phyloP scores from a whole-genome alignment of 2,329 filamentous ascomycete species.

The Fusarium algeriense region DNA sequence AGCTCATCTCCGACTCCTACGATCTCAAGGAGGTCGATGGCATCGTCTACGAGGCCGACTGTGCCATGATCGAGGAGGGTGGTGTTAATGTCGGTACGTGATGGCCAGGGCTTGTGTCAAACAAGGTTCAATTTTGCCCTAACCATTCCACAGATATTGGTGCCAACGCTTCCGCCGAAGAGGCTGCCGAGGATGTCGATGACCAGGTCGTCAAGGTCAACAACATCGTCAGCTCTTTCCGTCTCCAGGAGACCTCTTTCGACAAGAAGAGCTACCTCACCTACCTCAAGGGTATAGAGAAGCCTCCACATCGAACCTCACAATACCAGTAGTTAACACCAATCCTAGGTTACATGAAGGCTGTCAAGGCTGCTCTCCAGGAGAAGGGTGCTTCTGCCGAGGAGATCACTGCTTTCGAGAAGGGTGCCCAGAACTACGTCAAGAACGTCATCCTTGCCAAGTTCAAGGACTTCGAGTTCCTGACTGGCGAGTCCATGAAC shows the following conservation, averaged over 20 bases:
- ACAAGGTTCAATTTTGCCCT: conserved; percentile 9
- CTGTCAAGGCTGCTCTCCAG: conserved; percentile 78
- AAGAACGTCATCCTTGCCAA: conserved; percentile 85
- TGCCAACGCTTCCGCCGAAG: conserved; percentile 97
- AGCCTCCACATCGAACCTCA: background rate
- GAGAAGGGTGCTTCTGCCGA: conserved; percentile 72
- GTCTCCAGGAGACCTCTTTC: conserved; percentile 80
- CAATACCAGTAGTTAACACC: conserved; percentile 8
- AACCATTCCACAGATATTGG: conserved; percentile 74
- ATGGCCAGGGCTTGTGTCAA: background rate
- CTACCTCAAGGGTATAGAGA: conserved; percentile 83
- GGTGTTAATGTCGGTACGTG: conserved; percentile 78
- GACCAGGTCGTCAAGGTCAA: conserved; percentile 81
- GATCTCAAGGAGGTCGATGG: conserved; percentile 83
- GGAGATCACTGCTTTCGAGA: conserved; percentile 83
- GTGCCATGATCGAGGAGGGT: conserved; percentile 86
- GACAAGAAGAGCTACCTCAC: conserved; percentile 88
- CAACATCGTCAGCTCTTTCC: conserved; percentile 94
- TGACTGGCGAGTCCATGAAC: conserved; percentile 92
- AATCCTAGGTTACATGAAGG: conserved; percentile 86
- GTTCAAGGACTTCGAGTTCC: conserved; percentile 98
- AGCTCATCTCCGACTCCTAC: conserved; percentile 97
- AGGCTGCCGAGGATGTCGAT: conserved; percentile 80
- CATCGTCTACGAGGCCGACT: conserved; percentile 90
- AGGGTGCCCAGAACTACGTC: conserved; percentile 77